Evolutionary conservation across 2,329 filamentous ascomycete genomes (phyloP), one percentile per base, ranked within the genome.

Genomic region (Calonectria fujianensis): DNA sequence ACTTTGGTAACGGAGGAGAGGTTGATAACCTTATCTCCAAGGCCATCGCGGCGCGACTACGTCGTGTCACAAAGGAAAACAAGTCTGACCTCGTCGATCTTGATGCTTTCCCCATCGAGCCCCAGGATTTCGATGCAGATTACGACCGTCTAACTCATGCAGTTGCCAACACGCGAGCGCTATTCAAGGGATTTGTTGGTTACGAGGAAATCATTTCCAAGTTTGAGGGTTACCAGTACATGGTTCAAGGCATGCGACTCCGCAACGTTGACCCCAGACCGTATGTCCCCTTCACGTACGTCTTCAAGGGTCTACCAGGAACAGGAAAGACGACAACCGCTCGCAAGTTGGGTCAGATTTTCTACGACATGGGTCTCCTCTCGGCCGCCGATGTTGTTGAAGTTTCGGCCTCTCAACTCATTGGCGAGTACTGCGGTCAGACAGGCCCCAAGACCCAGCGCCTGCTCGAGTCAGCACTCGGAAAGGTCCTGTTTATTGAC

Each of bases 1-100:
- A 95, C 80, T 96, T 96, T 84, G 94, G 93, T 2, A 96, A 96
- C 78, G 94, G 90, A 4, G 94, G 94, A 0, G 93, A 95, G 76
- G 89, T 96, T 2, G 93, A 96, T 70, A 95, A 80, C 20, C 66
- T 82, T n/a, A 35, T 82, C 39, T 79, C 76, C 31, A 82, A 80
- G 32, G 81, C 80, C 18, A 80, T 80, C 39, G 57, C 79, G 32
- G 74, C 79, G 37, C 78, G 80, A 51, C 75, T 78, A 31, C 77
- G 80, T 11, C 80, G 80, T 14, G 75, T 81, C 16, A 67, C 78
- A 14, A 80, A 80, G 68, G 76, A 80, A 35, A 75, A 68, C 24
- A 76, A 69, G 54, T 73, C 73, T 1, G 74, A 75, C 10, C 69
- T 76, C 31, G 80, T 79, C 14, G 78, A 81, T 32, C 74, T 77